phyloP scores from a whole-genome alignment of 768 basidiomycete species.

The Lyophyllum semitale region DNA sequence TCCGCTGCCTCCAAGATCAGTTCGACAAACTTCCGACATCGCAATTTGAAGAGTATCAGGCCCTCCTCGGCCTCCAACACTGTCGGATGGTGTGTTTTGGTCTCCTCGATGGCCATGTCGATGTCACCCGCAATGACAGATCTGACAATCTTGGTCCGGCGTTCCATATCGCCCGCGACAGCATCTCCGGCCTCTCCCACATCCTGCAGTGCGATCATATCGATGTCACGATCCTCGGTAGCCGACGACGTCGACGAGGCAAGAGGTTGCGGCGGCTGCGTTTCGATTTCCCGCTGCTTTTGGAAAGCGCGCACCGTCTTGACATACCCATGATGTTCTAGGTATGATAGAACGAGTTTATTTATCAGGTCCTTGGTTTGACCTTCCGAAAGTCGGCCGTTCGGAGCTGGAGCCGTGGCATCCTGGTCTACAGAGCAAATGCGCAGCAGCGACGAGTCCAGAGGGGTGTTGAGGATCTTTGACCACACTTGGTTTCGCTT shows the following conservation, averaged over 20 bases:
- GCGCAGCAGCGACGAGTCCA: constrained; percentile 41
- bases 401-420: constrained; percentile 18
- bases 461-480: constrained; percentile 58
- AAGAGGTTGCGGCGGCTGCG: constrained; percentile 13
- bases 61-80: constrained; percentile 71
- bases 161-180: constrained; percentile 56
- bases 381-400: constrained; percentile 42
- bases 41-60: constrained; percentile 77
- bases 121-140: constrained; percentile 71
- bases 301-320: constrained; percentile 71
- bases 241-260: constrained; percentile 6
- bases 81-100: constrained; percentile 55
- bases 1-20: constrained; percentile 72
- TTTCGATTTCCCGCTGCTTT: constrained; percentile 34
- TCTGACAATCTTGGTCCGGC: constrained; percentile 70
- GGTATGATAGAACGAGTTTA: constrained; percentile 75
- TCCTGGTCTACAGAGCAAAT: constrained; percentile 23
- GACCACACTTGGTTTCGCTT: constrained; percentile 68
- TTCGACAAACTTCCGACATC: constrained; percentile 86
- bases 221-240: constrained; percentile 37
- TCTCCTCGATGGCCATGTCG: constrained; percentile 63
- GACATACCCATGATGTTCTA: constrained; percentile 84
- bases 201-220: constrained; percentile 40
- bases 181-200: constrained; percentile 19
- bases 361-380: constrained; percentile 62